Evolutionary conservation across 2,329 filamentous ascomycete genomes (phyloP).

Genomic region (Parascedosporium putredinis): DNA sequence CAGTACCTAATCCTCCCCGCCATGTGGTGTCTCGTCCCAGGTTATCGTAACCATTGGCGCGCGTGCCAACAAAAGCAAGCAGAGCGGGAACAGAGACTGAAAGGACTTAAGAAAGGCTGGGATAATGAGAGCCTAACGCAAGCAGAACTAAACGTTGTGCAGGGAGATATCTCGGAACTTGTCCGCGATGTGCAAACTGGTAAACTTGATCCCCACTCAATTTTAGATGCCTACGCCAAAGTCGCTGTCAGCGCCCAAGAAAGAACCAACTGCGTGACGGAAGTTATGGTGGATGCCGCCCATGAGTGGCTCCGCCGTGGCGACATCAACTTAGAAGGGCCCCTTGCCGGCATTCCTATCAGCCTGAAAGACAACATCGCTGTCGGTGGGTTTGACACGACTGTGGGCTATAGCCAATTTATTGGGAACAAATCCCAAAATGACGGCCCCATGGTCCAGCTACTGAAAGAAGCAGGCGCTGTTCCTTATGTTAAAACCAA

Average conservation of each 20-base stretch:
- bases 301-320: constrained; percentile 57
- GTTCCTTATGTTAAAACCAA: constrained; percentile 92
- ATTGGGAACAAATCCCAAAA: constrained; percentile 52
- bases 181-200: constrained; percentile 69
- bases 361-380: constrained; percentile 74
- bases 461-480: constrained; percentile 81
- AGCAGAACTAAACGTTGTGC: constrained; percentile 56
- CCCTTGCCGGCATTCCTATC: constrained; percentile 77
- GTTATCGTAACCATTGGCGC: constrained; percentile 4
- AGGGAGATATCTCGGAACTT: constrained; percentile 65
- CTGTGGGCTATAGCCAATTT: constrained; percentile 68
- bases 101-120: constrained; percentile 39
- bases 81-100: constrained; percentile 61
- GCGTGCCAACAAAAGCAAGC: constrained; percentile 54
- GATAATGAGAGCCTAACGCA: constrained; percentile 59
- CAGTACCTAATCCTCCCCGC: neutral
- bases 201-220: constrained; percentile 52
- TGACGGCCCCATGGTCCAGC: constrained; percentile 63
- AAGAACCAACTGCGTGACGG: constrained; percentile 82
- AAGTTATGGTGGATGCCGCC: constrained; percentile 69
- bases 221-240: constrained; percentile 81
- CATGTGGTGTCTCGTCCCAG: constrained; percentile 4
- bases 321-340: constrained; percentile 62
- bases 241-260: constrained; percentile 73
- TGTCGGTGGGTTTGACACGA: constrained; percentile 73